These are phyloP conservation scores for Taphrina deformans DNA, from an alignment of 1,139 yeast genomes.

Conservation along the genomic window DNA sequence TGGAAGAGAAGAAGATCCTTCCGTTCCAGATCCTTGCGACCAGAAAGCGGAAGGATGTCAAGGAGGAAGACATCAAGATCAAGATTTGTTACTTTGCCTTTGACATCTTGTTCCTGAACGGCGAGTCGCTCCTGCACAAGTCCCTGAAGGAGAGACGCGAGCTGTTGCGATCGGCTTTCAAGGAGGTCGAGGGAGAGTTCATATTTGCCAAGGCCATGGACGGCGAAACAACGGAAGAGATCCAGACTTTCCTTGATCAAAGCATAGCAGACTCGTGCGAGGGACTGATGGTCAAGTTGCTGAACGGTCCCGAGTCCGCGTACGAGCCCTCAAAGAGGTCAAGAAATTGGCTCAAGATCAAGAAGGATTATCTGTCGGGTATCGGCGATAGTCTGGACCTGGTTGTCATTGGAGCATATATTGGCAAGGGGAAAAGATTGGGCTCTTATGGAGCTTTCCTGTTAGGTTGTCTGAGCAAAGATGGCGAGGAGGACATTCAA, in stretches of 20 bases:
- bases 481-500: slow-evolving; percentile 80
- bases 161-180: slow-evolving; percentile 58
- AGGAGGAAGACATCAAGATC: slow-evolving; percentile 81
- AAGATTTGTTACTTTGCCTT: slow-evolving; percentile 90
- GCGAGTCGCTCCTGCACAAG: slow-evolving; percentile 63
- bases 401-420: slow-evolving; percentile 91
- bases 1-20: slow-evolving; percentile 66
- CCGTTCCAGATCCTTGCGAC: slow-evolving; percentile 94
- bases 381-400: slow-evolving; percentile 94
- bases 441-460: slow-evolving; percentile 93
- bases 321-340: slow-evolving; percentile 96
- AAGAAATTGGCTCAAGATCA: slow-evolving; percentile 90
- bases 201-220: slow-evolving; percentile 75
- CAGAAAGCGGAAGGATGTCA: slow-evolving; percentile 89
- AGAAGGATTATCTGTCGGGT: slow-evolving; percentile 89
- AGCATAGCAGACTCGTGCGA: slow-evolving; percentile 90
- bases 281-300: slow-evolving; percentile 91
- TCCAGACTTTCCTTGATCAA: slow-evolving; percentile 83
- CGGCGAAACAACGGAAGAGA: slow-evolving; percentile 65
- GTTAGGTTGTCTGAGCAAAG: slow-evolving; percentile 83
- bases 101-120: slow-evolving; percentile 75
- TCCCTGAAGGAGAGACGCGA: slow-evolving; percentile 70
- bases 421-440: slow-evolving; percentile 92
- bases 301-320: slow-evolving; percentile 74
- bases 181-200: slow-evolving; percentile 71